Conservation (phyloP, 352 stramenopile genomes). For the Phytophthora syringae region DNA sequence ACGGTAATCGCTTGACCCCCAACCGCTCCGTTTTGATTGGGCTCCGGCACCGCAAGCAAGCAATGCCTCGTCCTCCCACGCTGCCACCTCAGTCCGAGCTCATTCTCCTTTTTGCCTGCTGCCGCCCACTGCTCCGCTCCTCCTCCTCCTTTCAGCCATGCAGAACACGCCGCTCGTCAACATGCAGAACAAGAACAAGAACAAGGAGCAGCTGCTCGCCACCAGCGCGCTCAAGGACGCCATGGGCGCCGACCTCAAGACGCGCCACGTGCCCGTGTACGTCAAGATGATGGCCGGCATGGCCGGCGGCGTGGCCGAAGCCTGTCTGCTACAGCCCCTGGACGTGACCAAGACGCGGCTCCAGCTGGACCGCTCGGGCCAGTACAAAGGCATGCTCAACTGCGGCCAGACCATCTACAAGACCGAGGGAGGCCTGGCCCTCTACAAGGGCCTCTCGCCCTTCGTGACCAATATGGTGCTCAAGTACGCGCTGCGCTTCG, state of each 20-base stretch:
- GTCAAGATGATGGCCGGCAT: slow-evolving; percentile 90
- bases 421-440: slow-evolving; percentile 68
- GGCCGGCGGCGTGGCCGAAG: slow-evolving; percentile 86
- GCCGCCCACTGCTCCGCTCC: slow-evolving; percentile 20
- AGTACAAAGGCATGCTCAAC: slow-evolving; percentile 90
- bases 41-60: slow-evolving; percentile 25
- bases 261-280: slow-evolving; percentile 66
- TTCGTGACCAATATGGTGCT: slow-evolving; percentile 92
- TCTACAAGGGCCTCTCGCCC: slow-evolving; percentile 88
- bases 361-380: slow-evolving; percentile 74
- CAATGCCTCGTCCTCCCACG: slow-evolving; percentile 20
- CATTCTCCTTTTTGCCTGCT: slow-evolving; percentile 43
- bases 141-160: slow-evolving; percentile 12
- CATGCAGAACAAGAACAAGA: slow-evolving; percentile 31
- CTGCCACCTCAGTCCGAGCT: slow-evolving; percentile 1
- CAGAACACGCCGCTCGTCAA: slow-evolving; percentile 25
- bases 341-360: slow-evolving; percentile 90
- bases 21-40: slow-evolving; percentile 16
- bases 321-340: slow-evolving; percentile 81
- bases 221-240: slow-evolving; percentile 82
- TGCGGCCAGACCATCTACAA: slow-evolving; percentile 84
- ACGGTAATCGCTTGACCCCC: no score
- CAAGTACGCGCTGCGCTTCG: slow-evolving; percentile 91
- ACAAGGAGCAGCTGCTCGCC: slow-evolving; percentile 49
- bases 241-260: slow-evolving; percentile 78